A percentile compares a stretch with the other conserved stretches of the same genome.
phyloP scores from a whole-genome alignment of 441 rosid species.

The Adansonia madagascariensis region DNA sequence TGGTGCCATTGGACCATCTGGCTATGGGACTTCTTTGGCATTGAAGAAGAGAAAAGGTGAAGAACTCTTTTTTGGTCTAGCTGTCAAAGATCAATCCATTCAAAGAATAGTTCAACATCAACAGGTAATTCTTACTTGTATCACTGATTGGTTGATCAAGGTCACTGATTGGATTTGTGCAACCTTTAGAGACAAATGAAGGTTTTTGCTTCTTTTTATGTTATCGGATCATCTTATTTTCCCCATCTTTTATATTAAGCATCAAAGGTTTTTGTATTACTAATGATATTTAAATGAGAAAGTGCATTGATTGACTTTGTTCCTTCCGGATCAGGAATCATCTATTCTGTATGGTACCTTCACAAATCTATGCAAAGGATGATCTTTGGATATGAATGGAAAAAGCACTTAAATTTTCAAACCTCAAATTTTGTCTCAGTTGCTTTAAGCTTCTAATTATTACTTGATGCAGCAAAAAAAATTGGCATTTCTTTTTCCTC shows the following conservation, averaged over 20 bases:
- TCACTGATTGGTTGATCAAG: neutral
- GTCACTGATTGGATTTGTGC: neutral
- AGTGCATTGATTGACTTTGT: neutral
- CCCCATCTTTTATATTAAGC: neutral
- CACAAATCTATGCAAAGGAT: neutral
- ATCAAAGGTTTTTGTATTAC: neutral
- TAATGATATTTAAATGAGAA: neutral
- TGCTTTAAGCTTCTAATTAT: conserved; percentile 1
- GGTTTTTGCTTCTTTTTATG: neutral
- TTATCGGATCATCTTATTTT: neutral
- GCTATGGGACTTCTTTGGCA: conserved; percentile 46
- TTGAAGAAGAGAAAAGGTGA: conserved; percentile 63
- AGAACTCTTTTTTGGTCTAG: conserved; percentile 40
- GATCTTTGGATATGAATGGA: neutral
- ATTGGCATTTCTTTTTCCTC: neutral
- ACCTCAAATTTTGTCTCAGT: neutral
- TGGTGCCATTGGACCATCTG: conserved; percentile 78
- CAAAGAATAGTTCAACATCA: conserved; percentile 36
- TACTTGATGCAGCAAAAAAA: neutral
- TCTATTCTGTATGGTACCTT: neutral
- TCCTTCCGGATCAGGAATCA: neutral
- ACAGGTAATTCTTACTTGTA: conserved; percentile 45
- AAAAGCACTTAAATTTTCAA: neutral
- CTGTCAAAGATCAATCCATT: conserved; percentile 39
- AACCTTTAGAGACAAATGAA: conserved; percentile 3